Evolutionary conservation across 805 yeast genomes (phyloP), one percentile per base, ranked within the genome.

Genomic region (Spathaspora hagerdaliae): DNA sequence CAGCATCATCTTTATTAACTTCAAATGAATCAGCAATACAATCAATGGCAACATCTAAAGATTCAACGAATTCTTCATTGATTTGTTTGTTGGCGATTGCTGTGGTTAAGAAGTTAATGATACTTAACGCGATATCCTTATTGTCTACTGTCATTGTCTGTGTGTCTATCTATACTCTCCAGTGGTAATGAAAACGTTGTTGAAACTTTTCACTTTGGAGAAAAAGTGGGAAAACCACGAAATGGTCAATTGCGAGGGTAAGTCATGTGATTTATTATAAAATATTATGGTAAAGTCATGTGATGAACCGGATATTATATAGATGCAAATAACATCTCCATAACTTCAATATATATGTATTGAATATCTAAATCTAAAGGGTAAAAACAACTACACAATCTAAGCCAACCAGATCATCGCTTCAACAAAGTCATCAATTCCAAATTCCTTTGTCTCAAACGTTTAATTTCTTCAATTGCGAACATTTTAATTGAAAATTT

Each of bases 1-100:
- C 55, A 32, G 75, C 74, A 19, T 69, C 71, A 26, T 77, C 83
- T 54, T 76, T 74, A 52, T 77, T 73, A 26, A 91, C 82, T 41
- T 74, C 82, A 62, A 85, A 92, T 9, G 96, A 89, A 57, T 91
- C 98, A 24, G 87, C 80, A 47, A 94, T 80, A 71, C 97, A 89
- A 60, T 89, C 96, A 53, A 90, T 78, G 49, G 98, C 98, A 42
- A 92, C 96, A 53, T 90, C 97, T 55, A 92, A 74, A 8, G 97
- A 88, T 55, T 94, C 98, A 46, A 77, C 75, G 60, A 83, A 87
- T 52, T 92, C 98, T 51, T 82, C 86, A 33, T 84, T 67, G 39
- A 91, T 78, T 37, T 78, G 77, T 37, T 87, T 86, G 51, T 77
- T 75, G 39, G 75, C 60, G 14, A 85, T 78, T 9, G 87, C 67